Base-by-base conservation (phyloP, 106 monocot genomes). In the Amphibolis antarctica region DNA sequence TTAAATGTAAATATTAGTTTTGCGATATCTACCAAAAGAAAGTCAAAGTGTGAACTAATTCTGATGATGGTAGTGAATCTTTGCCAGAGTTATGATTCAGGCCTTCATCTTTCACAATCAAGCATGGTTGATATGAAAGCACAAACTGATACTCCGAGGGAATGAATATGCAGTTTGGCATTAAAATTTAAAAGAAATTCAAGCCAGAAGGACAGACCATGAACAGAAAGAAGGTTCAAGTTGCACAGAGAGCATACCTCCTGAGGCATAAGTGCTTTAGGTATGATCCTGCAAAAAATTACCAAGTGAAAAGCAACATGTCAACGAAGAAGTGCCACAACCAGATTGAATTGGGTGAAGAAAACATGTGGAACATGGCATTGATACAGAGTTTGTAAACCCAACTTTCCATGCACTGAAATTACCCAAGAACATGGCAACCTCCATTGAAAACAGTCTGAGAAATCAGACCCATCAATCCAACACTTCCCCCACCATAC, bases 401-500 rank as follows among this genome's bases (percentile, higher is more conserved):
- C 18, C 22, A 51, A 17, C 50, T 1, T 10, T 29, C 14, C 28
- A 0, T 25, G 12, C 6, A 6, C 28, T 17, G 27, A 28, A 9
- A 45, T 68, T 68, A 81, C 79, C 79, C 77, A 44, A 84, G 56
- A 42, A 84, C 83, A 76, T 80, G 83, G 55, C 83, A 73, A 44
- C 83, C 83, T 31, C 83, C 83, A 67, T 60, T 62, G 67, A 74
- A 79, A 26, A 80, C 83, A 24, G 72, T 76, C 28, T 83, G 79
- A 63, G 76, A 79, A 13, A 83, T 66, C 30, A 83, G 66, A 11
- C 83, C 77, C 83, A 83, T 83, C 59, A 83, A 64, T 49, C 83
- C 79, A 18, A 83, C 62, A 65, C 79, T 83, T 17, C 83, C 79
- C 43, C 83, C 83, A 24, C 83, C 83, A 67, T 79, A 83, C n/a